A percentile compares a stretch with the other conserved stretches of the same genome.
These are phyloP conservation scores for Aureococcus anophagefferens DNA, from an alignment of 108 stramenopile genomes.

Conservation along the genomic window DNA sequence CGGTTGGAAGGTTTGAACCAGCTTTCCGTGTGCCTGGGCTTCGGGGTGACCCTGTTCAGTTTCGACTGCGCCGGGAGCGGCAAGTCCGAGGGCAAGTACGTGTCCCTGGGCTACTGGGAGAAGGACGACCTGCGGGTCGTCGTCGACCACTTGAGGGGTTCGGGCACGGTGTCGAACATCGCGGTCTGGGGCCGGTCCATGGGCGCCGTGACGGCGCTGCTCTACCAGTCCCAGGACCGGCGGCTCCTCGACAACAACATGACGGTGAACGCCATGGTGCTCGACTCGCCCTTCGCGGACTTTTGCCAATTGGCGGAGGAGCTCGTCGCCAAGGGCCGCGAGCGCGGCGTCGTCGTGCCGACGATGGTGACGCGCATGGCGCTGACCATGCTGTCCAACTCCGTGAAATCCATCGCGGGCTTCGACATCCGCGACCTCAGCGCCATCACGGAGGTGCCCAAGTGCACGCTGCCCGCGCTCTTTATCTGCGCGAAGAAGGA, in stretches of 20 bases:
- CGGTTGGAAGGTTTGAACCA: constrained; percentile 76
- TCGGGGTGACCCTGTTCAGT: constrained; percentile 85
- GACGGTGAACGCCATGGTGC: constrained; percentile 59
- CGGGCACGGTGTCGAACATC: constrained; percentile 79
- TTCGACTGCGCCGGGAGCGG: constrained; percentile 99
- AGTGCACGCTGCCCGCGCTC: background rate
- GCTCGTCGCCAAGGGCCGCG: background rate
- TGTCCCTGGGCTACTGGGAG: constrained; percentile 91
- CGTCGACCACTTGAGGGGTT: constrained; percentile 75
- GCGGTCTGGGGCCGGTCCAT: constrained; percentile 96
- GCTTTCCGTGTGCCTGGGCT: constrained; percentile 68
- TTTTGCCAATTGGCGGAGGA: constrained; percentile 60
- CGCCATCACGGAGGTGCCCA: background rate
- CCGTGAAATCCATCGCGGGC: background rate
- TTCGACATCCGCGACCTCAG: background rate
- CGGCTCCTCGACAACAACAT: constrained; percentile 62
- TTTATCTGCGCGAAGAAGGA: background rate
- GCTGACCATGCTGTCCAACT: background rate
- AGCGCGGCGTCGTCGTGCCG: background rate
- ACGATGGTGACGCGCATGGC: background rate
- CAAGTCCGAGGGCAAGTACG: constrained; percentile 87
- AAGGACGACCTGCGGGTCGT: constrained; percentile 87
- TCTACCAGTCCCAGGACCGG: constrained; percentile 65
- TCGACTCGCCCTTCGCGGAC: constrained; percentile 91
- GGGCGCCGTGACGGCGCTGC: constrained; percentile 96